Evolutionary conservation across 2,329 filamentous ascomycete species (phyloP).

Genomic region (Rhexocercosporidium sp.): DNA sequence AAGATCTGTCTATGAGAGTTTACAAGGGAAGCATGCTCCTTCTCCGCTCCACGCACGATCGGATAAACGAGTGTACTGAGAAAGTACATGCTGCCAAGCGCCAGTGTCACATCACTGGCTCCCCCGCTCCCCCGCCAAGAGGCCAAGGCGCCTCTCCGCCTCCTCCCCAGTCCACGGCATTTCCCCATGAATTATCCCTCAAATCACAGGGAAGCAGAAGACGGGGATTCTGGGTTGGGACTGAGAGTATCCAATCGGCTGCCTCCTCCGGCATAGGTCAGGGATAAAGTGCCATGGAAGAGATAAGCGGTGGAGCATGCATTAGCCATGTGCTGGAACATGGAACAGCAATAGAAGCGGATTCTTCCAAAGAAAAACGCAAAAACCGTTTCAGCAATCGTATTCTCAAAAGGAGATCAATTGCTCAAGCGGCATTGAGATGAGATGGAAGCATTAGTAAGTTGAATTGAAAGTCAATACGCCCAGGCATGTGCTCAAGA

Average conservation of each 20-base stretch:
- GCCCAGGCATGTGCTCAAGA: too few relatives aligned
- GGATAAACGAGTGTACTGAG: not conserved
- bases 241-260: not conserved
- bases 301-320: not conserved
- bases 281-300: not conserved
- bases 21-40: not conserved
- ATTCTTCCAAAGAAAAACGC: too few relatives aligned
- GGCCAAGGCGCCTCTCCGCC: not conserved
- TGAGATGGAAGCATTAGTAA: too few relatives aligned
- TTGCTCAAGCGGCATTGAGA: too few relatives aligned
- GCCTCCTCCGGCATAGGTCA: not conserved
- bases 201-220: not conserved
- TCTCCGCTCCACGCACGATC: not conserved
- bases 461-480: too few relatives aligned
- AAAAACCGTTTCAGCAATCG: too few relatives aligned
- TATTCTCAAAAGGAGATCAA: too few relatives aligned
- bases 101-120: not conserved
- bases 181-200: constrained; percentile 5
- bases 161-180: not conserved
- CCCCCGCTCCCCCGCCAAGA: constrained; percentile 1
- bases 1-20: not conserved
- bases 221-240: not conserved
- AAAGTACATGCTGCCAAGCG: not conserved
- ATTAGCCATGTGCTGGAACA: too few relatives aligned
- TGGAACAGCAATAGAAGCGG: too few relatives aligned